Evolutionary conservation across 2,329 filamentous ascomycete species (phyloP).

Genomic region (Colletotrichum melonis): DNA sequence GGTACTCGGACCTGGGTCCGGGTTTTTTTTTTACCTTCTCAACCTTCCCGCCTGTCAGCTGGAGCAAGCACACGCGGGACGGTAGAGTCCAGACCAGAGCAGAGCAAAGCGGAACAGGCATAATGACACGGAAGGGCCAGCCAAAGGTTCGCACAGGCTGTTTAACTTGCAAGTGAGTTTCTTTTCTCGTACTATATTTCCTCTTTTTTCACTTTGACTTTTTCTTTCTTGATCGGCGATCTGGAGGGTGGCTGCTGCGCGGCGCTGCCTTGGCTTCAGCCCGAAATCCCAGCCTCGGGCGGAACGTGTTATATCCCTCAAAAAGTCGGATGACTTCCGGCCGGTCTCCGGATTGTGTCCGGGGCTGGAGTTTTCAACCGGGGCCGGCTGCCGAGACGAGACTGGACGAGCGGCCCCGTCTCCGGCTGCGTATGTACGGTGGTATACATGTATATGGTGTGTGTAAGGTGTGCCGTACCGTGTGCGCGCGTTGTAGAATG

Average conservation of each 20-base stretch:
- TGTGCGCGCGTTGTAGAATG: not conserved
- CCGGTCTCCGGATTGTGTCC: not conserved
- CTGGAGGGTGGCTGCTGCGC: not conserved
- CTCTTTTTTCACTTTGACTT: not conserved
- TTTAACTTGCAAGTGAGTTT: constrained; percentile 64
- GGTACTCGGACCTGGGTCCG: not conserved
- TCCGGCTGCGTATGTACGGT: not conserved
- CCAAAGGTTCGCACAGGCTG: constrained; percentile 61
- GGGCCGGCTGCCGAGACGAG: not conserved
- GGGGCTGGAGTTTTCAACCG: not conserved
- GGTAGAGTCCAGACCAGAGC: too few species aligned
- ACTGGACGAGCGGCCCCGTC: not conserved
- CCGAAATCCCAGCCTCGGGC: not conserved
- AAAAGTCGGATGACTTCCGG: not conserved
- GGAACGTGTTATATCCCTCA: not conserved
- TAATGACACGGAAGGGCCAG: constrained; percentile 32
- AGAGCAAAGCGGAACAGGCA: not conserved
- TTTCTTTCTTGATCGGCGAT: not conserved
- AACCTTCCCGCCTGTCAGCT: not conserved
- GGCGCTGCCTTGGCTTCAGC: not conserved
- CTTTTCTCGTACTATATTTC: not conserved
- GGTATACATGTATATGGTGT: not conserved
- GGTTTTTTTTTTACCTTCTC: not conserved
- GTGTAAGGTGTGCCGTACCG: too few species aligned
- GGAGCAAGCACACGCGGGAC: not conserved